A percentile compares a stretch with the other conserved stretches of the same genome.
Conservation (phyloP, 2,329 filamentous ascomycete genomes). For the Tolypocladium nubicola region DNA sequence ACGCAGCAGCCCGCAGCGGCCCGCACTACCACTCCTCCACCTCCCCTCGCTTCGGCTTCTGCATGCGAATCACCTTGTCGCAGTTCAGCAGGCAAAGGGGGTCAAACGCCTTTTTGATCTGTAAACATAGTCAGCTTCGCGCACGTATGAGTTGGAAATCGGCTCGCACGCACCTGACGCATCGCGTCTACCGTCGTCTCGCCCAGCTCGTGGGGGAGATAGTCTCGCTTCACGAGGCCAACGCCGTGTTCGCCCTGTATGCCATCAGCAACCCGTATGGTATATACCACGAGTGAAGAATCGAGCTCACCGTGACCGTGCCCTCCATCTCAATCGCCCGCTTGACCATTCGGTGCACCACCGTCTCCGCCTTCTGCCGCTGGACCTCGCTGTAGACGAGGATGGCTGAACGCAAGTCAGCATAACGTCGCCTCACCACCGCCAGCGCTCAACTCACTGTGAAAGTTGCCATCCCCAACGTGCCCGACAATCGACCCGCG, state of each 20-base stretch:
- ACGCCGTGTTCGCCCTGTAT: slow-evolving; percentile 68
- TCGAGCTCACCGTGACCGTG: slow-evolving; percentile 54
- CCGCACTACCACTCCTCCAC: slow-evolving; percentile 30
- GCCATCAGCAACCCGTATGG: slow-evolving; percentile 2
- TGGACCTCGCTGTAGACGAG: slow-evolving; percentile 55
- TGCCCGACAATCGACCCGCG: slow-evolving; percentile 53
- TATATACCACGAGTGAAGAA: neutral
- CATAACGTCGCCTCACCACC: neutral
- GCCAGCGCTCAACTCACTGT: slow-evolving; percentile 27
- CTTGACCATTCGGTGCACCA: slow-evolving; percentile 80
- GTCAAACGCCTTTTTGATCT: slow-evolving; percentile 75
- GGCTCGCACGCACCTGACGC: slow-evolving; percentile 52
- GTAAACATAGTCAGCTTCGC: neutral
- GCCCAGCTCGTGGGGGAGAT: slow-evolving; percentile 68
- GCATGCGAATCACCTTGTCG: slow-evolving; percentile 57
- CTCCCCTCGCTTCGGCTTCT: slow-evolving; percentile 33
- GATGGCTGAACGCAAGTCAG: slow-evolving; percentile 28
- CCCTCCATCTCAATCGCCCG: slow-evolving; percentile 76
- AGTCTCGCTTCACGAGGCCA: slow-evolving; percentile 75
- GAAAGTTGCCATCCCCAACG: slow-evolving; percentile 72
- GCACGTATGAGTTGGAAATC: fast-evolving
- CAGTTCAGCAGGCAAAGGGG: slow-evolving; percentile 60
- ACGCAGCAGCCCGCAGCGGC: neutral
- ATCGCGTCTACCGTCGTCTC: slow-evolving; percentile 68
- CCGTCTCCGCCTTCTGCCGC: slow-evolving; percentile 52